Conservation (phyloP, 2,329 filamentous ascomycete genomes). For the Pseudogymnoascus sp. region DNA sequence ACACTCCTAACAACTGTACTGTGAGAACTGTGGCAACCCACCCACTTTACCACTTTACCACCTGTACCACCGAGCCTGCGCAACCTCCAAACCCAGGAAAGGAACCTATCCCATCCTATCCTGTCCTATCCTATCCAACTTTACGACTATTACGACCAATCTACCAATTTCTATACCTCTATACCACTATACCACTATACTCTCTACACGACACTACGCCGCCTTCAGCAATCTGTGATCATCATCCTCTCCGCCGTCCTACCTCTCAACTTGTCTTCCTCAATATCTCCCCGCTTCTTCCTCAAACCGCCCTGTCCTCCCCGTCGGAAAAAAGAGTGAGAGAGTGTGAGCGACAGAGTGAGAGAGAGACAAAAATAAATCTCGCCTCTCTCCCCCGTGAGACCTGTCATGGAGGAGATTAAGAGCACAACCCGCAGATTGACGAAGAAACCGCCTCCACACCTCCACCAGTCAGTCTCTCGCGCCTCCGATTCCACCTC, state of each 20-base stretch:
- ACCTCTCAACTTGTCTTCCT: not conserved
- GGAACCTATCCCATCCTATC: not conserved
- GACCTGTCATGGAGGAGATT: slow-evolving; percentile 24
- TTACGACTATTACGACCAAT: slow-evolving; percentile 4
- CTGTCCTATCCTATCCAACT: not conserved
- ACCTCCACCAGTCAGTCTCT: slow-evolving; percentile 26
- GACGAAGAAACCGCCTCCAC: slow-evolving; percentile 52
- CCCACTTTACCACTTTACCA: not conserved
- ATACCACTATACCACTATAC: not conserved
- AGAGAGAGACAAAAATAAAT: not conserved
- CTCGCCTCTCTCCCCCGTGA: slow-evolving; percentile 9
- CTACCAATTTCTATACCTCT: not conserved
- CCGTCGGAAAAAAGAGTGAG: not conserved
- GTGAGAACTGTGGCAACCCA: slow-evolving; percentile 5
- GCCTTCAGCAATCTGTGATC: not conserved
- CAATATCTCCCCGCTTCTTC: not conserved
- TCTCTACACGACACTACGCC: slow-evolving; percentile 5
- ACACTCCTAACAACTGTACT: not conserved
- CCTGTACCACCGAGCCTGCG: not conserved
- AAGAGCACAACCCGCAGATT: slow-evolving; percentile 44
- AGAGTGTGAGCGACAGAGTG: not conserved
- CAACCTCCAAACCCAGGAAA: slow-evolving; percentile 2
- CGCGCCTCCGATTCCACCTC: slow-evolving; percentile 44
- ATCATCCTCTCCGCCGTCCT: not conserved
- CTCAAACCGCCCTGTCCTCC: not conserved